Conservation (phyloP, 371 early-diverging fungal species). For the Quaeritorhiza haematococci region DNA sequence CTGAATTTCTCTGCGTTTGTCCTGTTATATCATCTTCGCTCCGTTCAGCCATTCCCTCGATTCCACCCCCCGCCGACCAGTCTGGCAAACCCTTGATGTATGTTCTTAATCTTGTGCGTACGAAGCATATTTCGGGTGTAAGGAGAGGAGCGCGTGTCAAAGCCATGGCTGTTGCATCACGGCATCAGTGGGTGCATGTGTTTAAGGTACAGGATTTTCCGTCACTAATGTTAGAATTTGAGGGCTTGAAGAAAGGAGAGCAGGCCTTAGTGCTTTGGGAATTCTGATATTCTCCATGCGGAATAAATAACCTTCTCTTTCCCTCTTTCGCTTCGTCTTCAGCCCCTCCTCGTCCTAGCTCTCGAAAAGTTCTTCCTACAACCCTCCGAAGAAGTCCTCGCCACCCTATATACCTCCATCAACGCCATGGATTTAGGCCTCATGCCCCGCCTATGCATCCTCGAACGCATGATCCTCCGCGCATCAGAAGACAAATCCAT, state of each 20-base stretch:
- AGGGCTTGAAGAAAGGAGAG: too few species aligned
- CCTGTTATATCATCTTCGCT: background rate
- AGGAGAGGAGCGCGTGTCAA: slow-evolving; percentile 86
- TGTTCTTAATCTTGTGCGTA: slow-evolving; percentile 83
- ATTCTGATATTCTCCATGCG: too few species aligned
- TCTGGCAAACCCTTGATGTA: slow-evolving; percentile 66
- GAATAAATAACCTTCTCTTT: slow-evolving; percentile 3
- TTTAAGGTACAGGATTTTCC: slow-evolving; percentile 67
- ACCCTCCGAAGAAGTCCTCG: slow-evolving; percentile 69
- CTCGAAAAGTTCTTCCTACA: slow-evolving; percentile 85
- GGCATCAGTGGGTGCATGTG: slow-evolving; percentile 83
- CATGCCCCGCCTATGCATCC: slow-evolving; percentile 72
- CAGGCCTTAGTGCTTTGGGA: too few species aligned
- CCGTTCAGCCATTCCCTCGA: slow-evolving; percentile 5
- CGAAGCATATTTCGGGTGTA: slow-evolving; percentile 79
- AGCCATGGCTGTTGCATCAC: slow-evolving; percentile 89
- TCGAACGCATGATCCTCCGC: slow-evolving; percentile 55
- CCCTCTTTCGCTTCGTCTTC: background rate
- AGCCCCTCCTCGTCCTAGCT: slow-evolving; percentile 83
- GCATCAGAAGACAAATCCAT: slow-evolving; percentile 73
- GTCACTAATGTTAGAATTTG: slow-evolving; percentile 6
- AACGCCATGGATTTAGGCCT: slow-evolving; percentile 80
- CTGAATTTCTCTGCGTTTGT: background rate
- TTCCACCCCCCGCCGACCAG: slow-evolving; percentile 7
- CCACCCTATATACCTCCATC: slow-evolving; percentile 71